Conservation (phyloP, 2,329 filamentous ascomycete species). For the Arachnomyces sp. region DNA sequence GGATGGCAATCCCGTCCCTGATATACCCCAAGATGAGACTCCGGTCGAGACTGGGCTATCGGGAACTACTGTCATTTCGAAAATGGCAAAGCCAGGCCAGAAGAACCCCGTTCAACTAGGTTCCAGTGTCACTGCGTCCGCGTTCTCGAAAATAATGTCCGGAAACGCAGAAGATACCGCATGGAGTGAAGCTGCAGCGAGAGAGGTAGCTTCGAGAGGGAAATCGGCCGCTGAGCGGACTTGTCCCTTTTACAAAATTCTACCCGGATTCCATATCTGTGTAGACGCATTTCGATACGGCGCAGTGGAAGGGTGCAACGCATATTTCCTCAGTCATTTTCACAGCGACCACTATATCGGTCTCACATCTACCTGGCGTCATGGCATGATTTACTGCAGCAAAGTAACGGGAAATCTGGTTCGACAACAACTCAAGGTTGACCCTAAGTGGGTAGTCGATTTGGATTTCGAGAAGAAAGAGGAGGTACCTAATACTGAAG, state of each 20-base stretch:
- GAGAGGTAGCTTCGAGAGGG: conserved; percentile 68
- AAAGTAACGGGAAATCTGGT: conserved; percentile 85
- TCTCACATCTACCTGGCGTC: conserved; percentile 75
- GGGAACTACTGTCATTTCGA: conserved; percentile 11
- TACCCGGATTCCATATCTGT: conserved; percentile 84
- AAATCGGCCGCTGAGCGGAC: conserved; percentile 82
- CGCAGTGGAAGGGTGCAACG: conserved; percentile 80
- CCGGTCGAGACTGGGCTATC: conserved; percentile 11
- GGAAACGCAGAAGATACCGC: conserved; percentile 81
- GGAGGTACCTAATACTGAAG: conserved; percentile 72
- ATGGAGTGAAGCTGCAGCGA: conserved; percentile 77
- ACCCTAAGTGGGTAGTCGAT: conserved; percentile 74
- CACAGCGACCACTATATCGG: conserved; percentile 97
- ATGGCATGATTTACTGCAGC: conserved; percentile 95
- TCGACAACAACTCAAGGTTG: conserved; percentile 73
- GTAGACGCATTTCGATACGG: conserved; percentile 96
- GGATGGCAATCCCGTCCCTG: conserved; percentile 64
- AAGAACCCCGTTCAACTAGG: conserved; percentile 62
- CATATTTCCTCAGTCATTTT: conserved; percentile 96
- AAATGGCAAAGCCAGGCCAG: conserved; percentile 54
- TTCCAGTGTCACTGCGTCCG: conserved; percentile 48
- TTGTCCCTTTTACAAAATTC: conserved; percentile 97
- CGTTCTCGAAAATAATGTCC: conserved; percentile 90
- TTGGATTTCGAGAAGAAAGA: conserved; percentile 75
- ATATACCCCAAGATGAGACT: conserved; percentile 17